Conservation (phyloP, 352 stramenopile species). For the Globisporangium megalacanthum region DNA sequence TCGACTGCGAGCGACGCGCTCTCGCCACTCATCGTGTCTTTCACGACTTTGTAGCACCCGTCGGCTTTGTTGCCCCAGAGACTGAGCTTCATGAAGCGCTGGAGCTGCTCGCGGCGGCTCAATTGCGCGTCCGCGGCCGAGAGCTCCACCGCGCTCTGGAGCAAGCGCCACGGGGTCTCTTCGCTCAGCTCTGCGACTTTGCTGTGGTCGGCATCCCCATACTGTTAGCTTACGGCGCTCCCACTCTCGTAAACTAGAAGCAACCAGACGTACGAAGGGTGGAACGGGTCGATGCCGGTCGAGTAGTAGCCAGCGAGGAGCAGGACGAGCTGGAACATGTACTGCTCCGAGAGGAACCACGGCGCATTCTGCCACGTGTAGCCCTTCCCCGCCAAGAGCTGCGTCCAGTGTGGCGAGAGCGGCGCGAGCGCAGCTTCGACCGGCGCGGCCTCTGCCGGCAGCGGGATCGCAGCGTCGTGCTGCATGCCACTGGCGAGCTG, state of each 20-base stretch:
- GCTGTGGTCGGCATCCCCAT: conserved; percentile 10
- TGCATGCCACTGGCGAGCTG: conserved; percentile 42
- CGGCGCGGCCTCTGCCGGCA: conserved; percentile 29
- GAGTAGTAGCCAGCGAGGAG: conserved; percentile 59
- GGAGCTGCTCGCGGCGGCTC: conserved; percentile 31
- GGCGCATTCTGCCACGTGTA: conserved; percentile 74
- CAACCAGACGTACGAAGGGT: conserved; percentile 26
- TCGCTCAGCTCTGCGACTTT: conserved; percentile 57
- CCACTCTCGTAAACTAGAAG: too few species aligned
- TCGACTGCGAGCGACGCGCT: conserved; percentile 47
- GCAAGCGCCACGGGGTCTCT: conserved; percentile 44
- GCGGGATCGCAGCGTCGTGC: conserved; percentile 33
- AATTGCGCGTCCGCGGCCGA: conserved; percentile 17
- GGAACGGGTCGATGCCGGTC: conserved; percentile 58
- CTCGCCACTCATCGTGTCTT: conserved; percentile 55
- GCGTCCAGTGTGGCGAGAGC: conserved; percentile 38
- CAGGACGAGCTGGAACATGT: conserved; percentile 69
- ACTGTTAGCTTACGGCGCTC: too few species aligned
- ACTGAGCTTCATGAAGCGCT: conserved; percentile 61
- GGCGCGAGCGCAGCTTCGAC: conserved; percentile 26
- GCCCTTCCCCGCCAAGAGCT: conserved; percentile 26
- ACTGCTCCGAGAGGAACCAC: conserved; percentile 72
- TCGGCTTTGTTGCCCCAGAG: conserved; percentile 79
- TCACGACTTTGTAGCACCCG: conserved; percentile 69
- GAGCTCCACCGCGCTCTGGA: conserved; percentile 46